These are phyloP conservation scores for Suillus subalutaceus DNA, from an alignment of 768 basidiomycete species.

Conservation along the genomic window DNA sequence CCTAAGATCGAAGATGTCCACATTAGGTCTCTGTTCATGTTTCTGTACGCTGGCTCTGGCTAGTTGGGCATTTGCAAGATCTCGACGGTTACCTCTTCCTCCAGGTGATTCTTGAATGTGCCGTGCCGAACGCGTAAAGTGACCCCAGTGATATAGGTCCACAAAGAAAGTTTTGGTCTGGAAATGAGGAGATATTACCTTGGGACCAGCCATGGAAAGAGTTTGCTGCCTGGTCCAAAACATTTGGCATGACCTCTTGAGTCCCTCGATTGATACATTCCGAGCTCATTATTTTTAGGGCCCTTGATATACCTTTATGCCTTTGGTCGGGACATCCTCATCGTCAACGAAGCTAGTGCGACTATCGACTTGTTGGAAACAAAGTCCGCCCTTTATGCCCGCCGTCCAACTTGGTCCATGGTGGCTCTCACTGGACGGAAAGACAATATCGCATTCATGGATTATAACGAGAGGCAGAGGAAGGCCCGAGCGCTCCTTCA, in stretches of 20 bases:
- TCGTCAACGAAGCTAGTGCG: not conserved
- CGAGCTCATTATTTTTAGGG: not conserved
- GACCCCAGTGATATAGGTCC: not conserved
- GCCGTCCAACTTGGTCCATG: not conserved
- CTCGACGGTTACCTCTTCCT: not conserved
- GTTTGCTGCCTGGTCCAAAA: not conserved
- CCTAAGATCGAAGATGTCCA: not conserved
- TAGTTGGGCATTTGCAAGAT: not conserved
- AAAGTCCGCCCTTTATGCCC: not conserved
- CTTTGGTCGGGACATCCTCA: not conserved
- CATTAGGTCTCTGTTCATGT: not conserved
- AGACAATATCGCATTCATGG: slow-evolving; percentile 1
- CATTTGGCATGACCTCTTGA: not conserved
- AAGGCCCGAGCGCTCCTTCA: not conserved
- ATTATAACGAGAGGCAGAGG: not conserved
- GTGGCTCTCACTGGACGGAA: not conserved
- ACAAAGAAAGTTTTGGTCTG: not conserved
- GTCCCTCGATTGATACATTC: not conserved
- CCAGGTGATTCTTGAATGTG: not conserved
- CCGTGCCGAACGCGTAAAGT: not conserved
- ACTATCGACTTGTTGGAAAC: not conserved
- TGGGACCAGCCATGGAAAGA: not conserved
- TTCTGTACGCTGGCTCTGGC: not conserved
- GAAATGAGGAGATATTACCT: not conserved
- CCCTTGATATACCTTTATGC: not conserved